Percentiles rank a stretch among this genome's conserved stretches.
These are phyloP conservation scores for Blastocystis sp. DNA, from an alignment of 352 stramenopile genomes.

Conservation along the genomic window DNA sequence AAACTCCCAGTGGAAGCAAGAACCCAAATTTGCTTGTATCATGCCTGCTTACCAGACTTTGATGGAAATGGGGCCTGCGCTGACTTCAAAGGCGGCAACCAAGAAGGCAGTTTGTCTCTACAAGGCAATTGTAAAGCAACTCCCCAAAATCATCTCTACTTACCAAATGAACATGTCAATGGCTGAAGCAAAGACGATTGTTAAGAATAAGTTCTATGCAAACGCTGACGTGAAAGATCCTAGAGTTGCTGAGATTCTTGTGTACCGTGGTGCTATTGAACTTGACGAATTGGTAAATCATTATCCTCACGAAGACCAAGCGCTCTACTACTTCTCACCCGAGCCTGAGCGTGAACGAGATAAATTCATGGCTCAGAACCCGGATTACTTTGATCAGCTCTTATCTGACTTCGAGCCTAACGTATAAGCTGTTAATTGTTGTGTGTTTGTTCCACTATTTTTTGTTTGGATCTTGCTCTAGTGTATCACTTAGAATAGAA, in stretches of 20 bases:
- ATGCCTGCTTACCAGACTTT: constrained; percentile 32
- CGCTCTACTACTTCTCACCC: not conserved
- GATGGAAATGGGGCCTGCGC: constrained; percentile 48
- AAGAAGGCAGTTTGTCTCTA: constrained; percentile 40
- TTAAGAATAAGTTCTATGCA: constrained; percentile 26
- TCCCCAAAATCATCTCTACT: constrained; percentile 43
- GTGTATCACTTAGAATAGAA: not conserved
- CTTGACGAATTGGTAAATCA: constrained; percentile 30
- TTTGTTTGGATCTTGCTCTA: not conserved
- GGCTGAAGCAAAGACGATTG: not conserved
- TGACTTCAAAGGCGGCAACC: constrained; percentile 13
- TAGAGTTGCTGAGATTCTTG: constrained; percentile 52
- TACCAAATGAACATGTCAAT: constrained; percentile 36
- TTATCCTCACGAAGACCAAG: constrained; percentile 27
- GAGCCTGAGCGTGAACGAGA: constrained; percentile 11
- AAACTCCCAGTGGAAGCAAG: not conserved
- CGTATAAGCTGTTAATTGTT: constrained; percentile 12
- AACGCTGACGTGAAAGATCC: constrained; percentile 48
- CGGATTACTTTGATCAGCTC: constrained; percentile 39
- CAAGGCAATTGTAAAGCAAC: constrained; percentile 35
- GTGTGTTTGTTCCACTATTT: not conserved
- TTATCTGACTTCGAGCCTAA: constrained; percentile 42
- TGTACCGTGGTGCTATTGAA: constrained; percentile 40
- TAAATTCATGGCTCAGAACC: constrained; percentile 52
- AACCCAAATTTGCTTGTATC: not conserved